A percentile compares a stretch with the other conserved stretches of the same genome.
Evolutionary conservation across 1,284 basidiomycete genomes (phyloP).

Genomic region (Anthracocystis panici-leucophaei): DNA sequence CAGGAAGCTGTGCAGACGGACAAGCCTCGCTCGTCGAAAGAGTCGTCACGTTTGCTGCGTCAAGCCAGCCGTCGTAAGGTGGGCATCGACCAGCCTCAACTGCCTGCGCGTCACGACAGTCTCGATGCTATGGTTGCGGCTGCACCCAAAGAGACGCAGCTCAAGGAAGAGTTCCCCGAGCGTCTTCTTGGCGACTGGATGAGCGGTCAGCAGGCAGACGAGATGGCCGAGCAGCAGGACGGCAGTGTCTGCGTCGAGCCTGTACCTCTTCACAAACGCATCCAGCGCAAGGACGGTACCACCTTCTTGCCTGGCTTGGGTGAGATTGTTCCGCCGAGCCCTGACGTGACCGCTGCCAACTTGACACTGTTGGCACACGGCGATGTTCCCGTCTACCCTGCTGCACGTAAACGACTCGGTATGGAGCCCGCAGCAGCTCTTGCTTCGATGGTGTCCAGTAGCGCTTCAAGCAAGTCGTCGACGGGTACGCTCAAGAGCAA

Average conservation of each 20-base stretch:
- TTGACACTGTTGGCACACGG: neutral
- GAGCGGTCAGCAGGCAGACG: neutral
- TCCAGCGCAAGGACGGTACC: slow-evolving; percentile 19
- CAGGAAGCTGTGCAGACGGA: neutral
- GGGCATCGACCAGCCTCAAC: slow-evolving; percentile 20
- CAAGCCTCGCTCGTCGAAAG: slow-evolving; percentile 19
- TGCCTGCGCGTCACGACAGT: slow-evolving; percentile 30
- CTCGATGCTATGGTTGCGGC: slow-evolving; percentile 34
- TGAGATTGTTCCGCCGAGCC: slow-evolving; percentile 40
- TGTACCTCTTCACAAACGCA: slow-evolving; percentile 25
- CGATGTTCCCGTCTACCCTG: slow-evolving; percentile 17
- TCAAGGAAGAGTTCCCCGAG: slow-evolving; percentile 35
- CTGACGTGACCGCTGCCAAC: slow-evolving; percentile 12
- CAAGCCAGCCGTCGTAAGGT: slow-evolving; percentile 29
- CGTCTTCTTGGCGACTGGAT: slow-evolving; percentile 47
- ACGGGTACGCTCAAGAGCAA: slow-evolving; percentile 26
- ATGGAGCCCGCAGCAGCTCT: slow-evolving; percentile 1
- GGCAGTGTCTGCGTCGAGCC: slow-evolving; percentile 26
- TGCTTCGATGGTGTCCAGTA: neutral
- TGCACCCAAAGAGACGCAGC: slow-evolving; percentile 27
- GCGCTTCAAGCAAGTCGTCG: neutral
- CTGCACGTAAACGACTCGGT: slow-evolving; percentile 17
- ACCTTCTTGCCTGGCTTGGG: slow-evolving; percentile 34
- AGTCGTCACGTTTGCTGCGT: slow-evolving; percentile 16
- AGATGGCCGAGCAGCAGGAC: neutral